phyloP scores from a whole-genome alignment of 441 rosid species.

The Geranium incanum region DNA sequence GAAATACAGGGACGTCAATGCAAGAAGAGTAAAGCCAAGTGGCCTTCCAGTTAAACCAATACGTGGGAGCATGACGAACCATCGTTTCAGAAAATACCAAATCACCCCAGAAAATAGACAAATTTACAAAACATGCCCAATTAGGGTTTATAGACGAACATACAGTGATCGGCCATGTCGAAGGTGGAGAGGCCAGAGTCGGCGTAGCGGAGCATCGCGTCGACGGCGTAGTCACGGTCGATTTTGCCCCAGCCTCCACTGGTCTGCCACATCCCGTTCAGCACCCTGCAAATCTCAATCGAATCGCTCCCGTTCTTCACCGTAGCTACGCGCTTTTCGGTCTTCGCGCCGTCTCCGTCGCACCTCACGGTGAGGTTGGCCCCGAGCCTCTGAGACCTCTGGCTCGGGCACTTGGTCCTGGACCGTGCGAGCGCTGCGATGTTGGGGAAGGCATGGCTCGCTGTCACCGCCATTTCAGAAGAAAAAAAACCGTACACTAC shows the following conservation, averaged over 20 bases:
- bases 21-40: background rate
- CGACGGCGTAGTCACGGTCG: conserved; percentile 61
- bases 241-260: conserved; percentile 12
- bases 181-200: conserved; percentile 86
- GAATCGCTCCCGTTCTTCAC: conserved; percentile 2
- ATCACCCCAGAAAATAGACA: background rate
- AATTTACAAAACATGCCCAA: background rate
- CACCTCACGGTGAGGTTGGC: background rate
- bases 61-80: background rate
- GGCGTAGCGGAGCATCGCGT: conserved; percentile 68
- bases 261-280: conserved; percentile 5
- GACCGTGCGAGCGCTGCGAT: background rate
- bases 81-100: background rate
- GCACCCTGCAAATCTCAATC: background rate
- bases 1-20: background rate
- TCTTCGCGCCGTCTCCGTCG: conserved; percentile 4
- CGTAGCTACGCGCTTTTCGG: background rate
- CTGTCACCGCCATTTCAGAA: background rate
- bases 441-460: background rate
- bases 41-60: too few species aligned
- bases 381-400: background rate
- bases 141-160: conserved; percentile 8
- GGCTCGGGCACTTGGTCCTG: background rate
- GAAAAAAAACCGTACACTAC: background rate
- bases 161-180: conserved; percentile 97